Evolutionary conservation across 306 rosid species (phyloP), one percentile per base, ranked within the genome.

Genomic region (Biancaea sappan): DNA sequence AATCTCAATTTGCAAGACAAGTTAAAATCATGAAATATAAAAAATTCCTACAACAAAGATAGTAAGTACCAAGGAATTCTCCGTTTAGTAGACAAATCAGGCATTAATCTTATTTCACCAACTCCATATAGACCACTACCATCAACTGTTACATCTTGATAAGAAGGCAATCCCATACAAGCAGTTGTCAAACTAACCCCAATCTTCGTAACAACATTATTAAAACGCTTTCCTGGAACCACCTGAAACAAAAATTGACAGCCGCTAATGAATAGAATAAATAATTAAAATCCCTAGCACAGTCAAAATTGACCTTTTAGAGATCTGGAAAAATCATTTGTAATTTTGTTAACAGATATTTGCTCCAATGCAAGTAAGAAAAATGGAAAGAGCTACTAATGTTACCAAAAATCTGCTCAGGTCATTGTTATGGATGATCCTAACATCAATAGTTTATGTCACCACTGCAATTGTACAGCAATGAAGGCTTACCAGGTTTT

Each of bases 41-140:
- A 72, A 75, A 65, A 76, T 59, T 19, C 43, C 21, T 32, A 35
- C 32, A 67, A 31, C 66, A 66, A 61, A 79, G 44, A 38, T 13
- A 32, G 31, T 21, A 43, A 24, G 70, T 89, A 94, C 98, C 98
- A 94, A 28, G 98, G 98, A 77, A 94, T 86, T 71, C 69, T 82
- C 71, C 73, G 43, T 79, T 47, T 83, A 71, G 98, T 89, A 56
- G 91, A 94, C 67, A 94, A 84, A 84, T 94, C 98, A 76, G 98
- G 98, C 44, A 84, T 67, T 44, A 94, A 79, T 80, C 92, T 91
- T 79, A 88, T 77, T 91, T 91, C 98, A 62, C 98, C 97, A 11
- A 85, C 94, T 11, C 88, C 83, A 25, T 71, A 82, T 65, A 94
- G 82, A 82, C 89, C 89, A 78, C 90, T 79, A 54, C 86, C 98